phyloP scores from a whole-genome alignment of 768 basidiomycete genomes.

The Lactarius evosmus region DNA sequence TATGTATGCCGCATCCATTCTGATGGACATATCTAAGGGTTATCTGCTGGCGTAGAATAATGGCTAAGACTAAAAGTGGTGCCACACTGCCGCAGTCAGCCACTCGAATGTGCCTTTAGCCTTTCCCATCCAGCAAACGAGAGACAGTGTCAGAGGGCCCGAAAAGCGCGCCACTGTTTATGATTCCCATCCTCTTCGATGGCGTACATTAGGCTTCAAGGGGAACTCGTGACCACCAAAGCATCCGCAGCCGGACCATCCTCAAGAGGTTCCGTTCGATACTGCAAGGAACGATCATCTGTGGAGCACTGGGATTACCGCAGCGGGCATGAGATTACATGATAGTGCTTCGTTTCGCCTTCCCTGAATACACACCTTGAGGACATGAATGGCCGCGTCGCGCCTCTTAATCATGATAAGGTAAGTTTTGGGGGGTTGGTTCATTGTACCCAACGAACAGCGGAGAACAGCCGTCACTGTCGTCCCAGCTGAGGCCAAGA shows the following conservation, averaged over 20 bases:
- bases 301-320: background rate
- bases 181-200: background rate
- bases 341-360: background rate
- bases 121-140: background rate
- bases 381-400: background rate
- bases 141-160: background rate
- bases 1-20: background rate
- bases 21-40: background rate
- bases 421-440: background rate
- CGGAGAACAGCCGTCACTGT: background rate
- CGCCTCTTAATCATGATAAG: background rate
- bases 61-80: background rate
- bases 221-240: slow-evolving; percentile 1
- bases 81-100: background rate
- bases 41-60: background rate
- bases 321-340: background rate
- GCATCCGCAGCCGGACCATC: background rate
- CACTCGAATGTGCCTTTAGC: background rate
- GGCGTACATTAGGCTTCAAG: slow-evolving; percentile 3
- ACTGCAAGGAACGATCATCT: background rate
- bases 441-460: background rate
- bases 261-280: background rate
- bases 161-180: background rate
- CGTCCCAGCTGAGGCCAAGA: background rate
- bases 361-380: background rate